These are phyloP conservation scores for Coemansia furcata DNA, from an alignment of 192 early-diverging fungal genomes.

Conservation along the genomic window DNA sequence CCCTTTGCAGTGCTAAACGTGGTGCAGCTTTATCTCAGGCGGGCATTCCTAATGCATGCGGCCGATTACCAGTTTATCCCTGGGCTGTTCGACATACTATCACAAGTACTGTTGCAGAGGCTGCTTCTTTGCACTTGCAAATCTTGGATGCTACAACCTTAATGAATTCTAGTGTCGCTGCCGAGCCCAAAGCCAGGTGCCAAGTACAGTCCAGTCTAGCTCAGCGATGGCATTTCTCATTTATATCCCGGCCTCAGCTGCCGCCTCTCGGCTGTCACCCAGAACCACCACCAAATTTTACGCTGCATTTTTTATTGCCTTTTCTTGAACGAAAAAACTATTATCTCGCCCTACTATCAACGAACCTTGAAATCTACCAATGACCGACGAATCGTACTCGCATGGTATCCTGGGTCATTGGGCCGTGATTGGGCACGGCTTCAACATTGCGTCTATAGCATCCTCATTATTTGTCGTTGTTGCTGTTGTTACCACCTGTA, in stretches of 20 bases:
- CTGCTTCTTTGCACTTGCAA: not conserved
- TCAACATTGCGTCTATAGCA: constrained; percentile 36
- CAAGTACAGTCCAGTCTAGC: not conserved
- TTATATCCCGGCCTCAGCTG: not conserved
- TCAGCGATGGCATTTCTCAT: not conserved
- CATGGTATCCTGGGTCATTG: constrained; percentile 43
- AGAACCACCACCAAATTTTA: not conserved
- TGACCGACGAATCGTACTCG: constrained; percentile 6
- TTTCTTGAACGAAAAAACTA: not conserved
- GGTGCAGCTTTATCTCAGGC: not conserved
- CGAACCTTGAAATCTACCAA: not conserved
- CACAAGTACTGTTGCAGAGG: not conserved
- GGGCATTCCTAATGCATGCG: not conserved
- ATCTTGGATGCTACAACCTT: not conserved
- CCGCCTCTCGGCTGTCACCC: not conserved
- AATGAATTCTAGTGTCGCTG: not conserved
- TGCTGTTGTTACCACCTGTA: constrained; percentile 10
- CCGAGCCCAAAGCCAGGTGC: not conserved
- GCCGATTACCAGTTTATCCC: not conserved
- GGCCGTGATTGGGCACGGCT: constrained; percentile 43
- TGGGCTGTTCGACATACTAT: not conserved
- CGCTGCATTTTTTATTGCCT: not conserved
- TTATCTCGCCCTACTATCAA: not conserved
- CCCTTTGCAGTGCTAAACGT: not conserved
- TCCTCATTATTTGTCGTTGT: constrained; percentile 30